These are phyloP conservation scores for Backusella australiensis DNA, from an alignment of 192 early-diverging fungal species.

Conservation along the genomic window DNA sequence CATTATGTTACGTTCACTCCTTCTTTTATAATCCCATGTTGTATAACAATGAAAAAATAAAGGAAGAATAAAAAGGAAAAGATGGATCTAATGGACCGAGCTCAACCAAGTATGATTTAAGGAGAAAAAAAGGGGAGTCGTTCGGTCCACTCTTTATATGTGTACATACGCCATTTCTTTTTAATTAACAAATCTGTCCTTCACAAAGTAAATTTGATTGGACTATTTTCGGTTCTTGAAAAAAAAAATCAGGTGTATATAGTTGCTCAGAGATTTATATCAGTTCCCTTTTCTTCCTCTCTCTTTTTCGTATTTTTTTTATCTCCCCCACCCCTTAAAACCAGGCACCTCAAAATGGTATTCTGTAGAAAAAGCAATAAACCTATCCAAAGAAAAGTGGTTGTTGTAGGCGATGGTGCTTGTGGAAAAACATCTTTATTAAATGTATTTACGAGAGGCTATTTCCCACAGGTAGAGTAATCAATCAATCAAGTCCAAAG, in stretches of 20 bases:
- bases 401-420: conserved; percentile 67
- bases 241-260: conserved; percentile 6
- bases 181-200: background rate
- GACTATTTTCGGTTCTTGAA: background rate
- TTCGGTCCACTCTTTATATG: background rate
- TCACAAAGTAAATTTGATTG: background rate
- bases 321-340: background rate
- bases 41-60: conserved; percentile 1
- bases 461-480: conserved; percentile 75
- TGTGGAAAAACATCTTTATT: conserved; percentile 81
- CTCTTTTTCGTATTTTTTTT: background rate
- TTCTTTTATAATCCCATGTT: background rate
- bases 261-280: background rate
- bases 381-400: conserved; percentile 30
- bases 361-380: conserved; percentile 13
- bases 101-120: background rate
- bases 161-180: background rate
- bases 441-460: conserved; percentile 71
- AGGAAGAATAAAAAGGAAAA: background rate
- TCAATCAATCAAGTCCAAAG: background rate
- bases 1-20: background rate
- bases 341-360: conserved; percentile 8
- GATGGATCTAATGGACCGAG: background rate
- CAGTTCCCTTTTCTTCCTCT: background rate
- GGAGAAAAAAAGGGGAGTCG: background rate